phyloP scores from a whole-genome alignment of 257 asterid species.

The Plectranthus barbatus region DNA sequence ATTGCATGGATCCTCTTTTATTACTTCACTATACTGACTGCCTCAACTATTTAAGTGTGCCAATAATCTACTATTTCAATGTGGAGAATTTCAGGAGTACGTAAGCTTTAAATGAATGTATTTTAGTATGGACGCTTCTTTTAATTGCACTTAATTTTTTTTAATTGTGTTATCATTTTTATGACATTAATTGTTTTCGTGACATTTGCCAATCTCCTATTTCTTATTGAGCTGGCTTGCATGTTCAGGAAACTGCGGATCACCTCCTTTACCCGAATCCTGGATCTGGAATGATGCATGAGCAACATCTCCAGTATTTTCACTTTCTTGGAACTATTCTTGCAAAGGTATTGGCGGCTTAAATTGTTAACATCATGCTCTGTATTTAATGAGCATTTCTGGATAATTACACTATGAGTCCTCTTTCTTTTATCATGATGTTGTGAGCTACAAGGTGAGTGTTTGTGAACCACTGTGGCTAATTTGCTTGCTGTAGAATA shows the following conservation, averaged over 20 bases:
- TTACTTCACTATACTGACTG: not conserved
- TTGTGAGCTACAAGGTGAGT: not conserved
- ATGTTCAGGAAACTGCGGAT: constrained; percentile 79
- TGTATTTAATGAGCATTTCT: not conserved
- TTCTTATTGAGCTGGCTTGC: constrained; percentile 16
- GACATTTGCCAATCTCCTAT: not conserved
- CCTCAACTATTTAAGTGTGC: not conserved
- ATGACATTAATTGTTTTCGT: not conserved
- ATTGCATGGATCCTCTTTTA: not conserved
- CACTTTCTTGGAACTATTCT: constrained; percentile 93
- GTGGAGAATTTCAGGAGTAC: not conserved
- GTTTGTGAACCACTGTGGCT: not conserved
- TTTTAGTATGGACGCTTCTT: not conserved
- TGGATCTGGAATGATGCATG: constrained; percentile 86
- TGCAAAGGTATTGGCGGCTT: constrained; percentile 65
- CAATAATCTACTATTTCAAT: not conserved
- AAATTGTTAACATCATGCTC: constrained; percentile 6
- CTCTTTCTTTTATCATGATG: not conserved
- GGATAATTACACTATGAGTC: not conserved
- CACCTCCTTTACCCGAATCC: constrained; percentile 98
- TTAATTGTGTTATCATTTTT: not conserved
- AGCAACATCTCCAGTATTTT: constrained; percentile 84
- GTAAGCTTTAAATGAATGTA: too few species aligned
- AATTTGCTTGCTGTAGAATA: not conserved
- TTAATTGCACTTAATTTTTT: not conserved